These are phyloP conservation scores for Phaseolus lunatus DNA, from an alignment of 306 rosid genomes.

Conservation along the genomic window DNA sequence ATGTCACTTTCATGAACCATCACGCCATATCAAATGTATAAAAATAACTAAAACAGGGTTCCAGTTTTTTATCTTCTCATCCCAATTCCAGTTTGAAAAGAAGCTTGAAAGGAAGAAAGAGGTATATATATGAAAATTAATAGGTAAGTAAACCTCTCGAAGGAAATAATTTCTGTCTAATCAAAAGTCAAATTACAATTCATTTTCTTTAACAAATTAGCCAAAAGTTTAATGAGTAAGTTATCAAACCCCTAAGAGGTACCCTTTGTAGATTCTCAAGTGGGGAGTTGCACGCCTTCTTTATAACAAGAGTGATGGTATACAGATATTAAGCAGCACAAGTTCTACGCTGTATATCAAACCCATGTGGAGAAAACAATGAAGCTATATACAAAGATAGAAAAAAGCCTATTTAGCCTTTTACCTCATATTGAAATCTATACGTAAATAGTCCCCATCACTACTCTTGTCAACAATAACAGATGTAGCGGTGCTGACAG, in stretches of 20 bases:
- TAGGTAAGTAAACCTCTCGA: constrained; percentile 19
- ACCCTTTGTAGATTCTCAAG: constrained; percentile 3
- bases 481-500: constrained; percentile 83
- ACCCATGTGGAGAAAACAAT: not conserved
- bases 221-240: not conserved
- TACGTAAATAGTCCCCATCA: constrained; percentile 90
- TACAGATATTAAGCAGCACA: constrained; percentile 32
- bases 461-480: constrained; percentile 91
- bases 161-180: constrained; percentile 25
- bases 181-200: constrained; percentile 26
- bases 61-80: constrained; percentile 21
- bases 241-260: constrained; percentile 13
- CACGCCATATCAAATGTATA: constrained; percentile 4
- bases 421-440: constrained; percentile 92
- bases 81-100: constrained; percentile 17
- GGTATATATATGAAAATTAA: constrained; percentile 17
- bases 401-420: constrained; percentile 41
- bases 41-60: constrained; percentile 1
- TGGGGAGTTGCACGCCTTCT: not conserved
- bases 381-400: constrained; percentile 31
- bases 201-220: constrained; percentile 19
- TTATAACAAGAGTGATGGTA: constrained; percentile 12
- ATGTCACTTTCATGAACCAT: constrained; percentile 37
- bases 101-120: constrained; percentile 32
- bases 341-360: constrained; percentile 15